Conservation (phyloP, 129 eudicot genomes). For the Kitagawia praeruptora region DNA sequence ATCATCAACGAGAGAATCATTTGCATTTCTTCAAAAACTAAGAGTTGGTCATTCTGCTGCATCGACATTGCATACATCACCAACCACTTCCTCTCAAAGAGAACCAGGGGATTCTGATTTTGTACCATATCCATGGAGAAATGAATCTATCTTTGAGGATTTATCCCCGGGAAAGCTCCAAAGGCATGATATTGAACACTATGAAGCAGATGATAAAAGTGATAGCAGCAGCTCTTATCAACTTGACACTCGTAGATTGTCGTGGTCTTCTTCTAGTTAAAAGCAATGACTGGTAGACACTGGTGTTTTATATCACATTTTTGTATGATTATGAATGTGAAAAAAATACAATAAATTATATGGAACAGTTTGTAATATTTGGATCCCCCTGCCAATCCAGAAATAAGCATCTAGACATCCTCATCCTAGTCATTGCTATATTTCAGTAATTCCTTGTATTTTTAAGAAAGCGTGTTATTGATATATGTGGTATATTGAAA, state of each 20-base stretch:
- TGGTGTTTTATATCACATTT: not conserved
- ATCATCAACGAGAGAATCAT: constrained; percentile 97
- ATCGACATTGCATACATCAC: constrained; percentile 21
- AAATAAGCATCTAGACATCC: not conserved
- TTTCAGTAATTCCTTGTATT: too few species aligned
- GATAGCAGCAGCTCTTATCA: constrained; percentile 3
- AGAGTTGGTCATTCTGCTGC: constrained; percentile 50
- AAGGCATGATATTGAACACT: not conserved
- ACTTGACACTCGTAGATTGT: not conserved
- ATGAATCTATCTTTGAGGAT: not conserved
- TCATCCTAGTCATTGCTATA: not conserved
- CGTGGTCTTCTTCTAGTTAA: not conserved
- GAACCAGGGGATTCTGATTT: constrained; percentile 31
- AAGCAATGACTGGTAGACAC: not conserved
- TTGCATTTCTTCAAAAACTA: constrained; percentile 73
- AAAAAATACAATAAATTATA: not conserved
- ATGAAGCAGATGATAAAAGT: constrained; percentile 1
- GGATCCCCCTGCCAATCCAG: not conserved
- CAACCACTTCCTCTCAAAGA: constrained; percentile 29
- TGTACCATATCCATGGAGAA: not conserved
- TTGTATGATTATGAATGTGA: not conserved
- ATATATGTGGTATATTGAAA: not conserved
- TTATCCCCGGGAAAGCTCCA: not conserved
- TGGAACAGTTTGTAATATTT: not conserved
- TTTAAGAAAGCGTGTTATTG: too few species aligned